phyloP scores from a whole-genome alignment of 2,329 filamentous ascomycete genomes.

The Cylindrodendrum hubeiense region DNA sequence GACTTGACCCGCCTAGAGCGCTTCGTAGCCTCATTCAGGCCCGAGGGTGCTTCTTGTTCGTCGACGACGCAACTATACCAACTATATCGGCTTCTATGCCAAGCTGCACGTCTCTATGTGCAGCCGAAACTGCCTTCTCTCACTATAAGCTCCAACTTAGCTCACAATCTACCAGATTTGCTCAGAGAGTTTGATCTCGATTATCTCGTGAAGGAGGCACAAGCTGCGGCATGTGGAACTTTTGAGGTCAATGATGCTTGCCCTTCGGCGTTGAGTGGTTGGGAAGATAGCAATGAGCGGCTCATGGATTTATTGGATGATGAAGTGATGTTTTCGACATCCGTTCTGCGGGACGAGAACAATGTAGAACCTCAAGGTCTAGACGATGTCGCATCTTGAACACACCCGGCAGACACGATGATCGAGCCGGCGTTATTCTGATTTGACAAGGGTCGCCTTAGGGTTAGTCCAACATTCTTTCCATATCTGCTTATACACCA shows the following conservation, averaged over 20 bases:
- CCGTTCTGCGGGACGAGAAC: not conserved
- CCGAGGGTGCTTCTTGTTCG: constrained; percentile 23
- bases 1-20: constrained; percentile 41
- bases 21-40: constrained; percentile 48
- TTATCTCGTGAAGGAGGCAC: not conserved
- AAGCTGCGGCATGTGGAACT: not conserved
- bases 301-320: constrained; percentile 32
- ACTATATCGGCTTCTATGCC: constrained; percentile 50
- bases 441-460: too few relatives aligned
- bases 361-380: too few relatives aligned
- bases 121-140: not conserved
- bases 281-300: constrained; percentile 36
- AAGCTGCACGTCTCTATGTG: constrained; percentile 47
- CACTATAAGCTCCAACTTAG: not conserved
- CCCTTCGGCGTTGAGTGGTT: constrained; percentile 15
- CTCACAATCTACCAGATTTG: not conserved
- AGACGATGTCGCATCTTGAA: too few relatives aligned
- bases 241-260: not conserved
- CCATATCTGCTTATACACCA: too few relatives aligned
- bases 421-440: too few relatives aligned
- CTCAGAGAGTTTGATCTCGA: not conserved
- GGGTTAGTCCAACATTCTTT: too few relatives aligned
- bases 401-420: too few relatives aligned
- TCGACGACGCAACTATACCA: constrained; percentile 48
- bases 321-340: constrained; percentile 16